Base-by-base conservation (phyloP, 768 basidiomycete species). In the Auriscalpium microsporum region DNA sequence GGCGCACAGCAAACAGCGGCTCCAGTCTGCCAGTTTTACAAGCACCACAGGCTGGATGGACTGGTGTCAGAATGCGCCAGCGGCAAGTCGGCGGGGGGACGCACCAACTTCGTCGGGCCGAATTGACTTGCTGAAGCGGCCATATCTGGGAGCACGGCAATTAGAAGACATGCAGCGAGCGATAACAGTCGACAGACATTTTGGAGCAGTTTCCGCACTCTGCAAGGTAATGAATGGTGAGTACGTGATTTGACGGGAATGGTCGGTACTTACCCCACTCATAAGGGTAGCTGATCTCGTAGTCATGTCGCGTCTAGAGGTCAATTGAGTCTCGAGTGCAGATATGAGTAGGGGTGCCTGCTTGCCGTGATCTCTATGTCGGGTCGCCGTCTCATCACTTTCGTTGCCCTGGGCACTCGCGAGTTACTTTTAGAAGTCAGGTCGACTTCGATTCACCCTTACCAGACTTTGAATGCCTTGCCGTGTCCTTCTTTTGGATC, bases 401-500 rank as follows among this genome's bases (percentile, higher is more conserved):
- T 81, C 8, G 64, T 64, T 3, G 85, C 86, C 91, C 90, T 89
- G 50, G 17, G 44, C 52, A 48, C 54, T 16, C 40, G 23, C 8
- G 28, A 47, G 47, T 47, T 56, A 14, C 58, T 45, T 28, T n/a
- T 54, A 37, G 9, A 48, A 28, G 4, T 17, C 37, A 19, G 33
- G n/a, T 45, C 23, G 40, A 19, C 6, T 33, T 23, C 17, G 40
- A 44, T 8, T 23, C 34, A 35, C 45, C 19, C 77, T 54, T 55
- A 87, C 90, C 90, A 93, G 49, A 66, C 67, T 64, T 87, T 87
- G 72, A 85, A 93, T 13, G 81, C 69, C 45, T 69, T 74, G 8
- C 90, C 90, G 61, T 94, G 90, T 8, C 77, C 79, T 66, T 90
- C 88, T 56, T 81, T 81, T 4, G 83, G 78, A 10, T 82, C 75